These are phyloP conservation scores for Diaporthe vexans DNA, from an alignment of 2,329 filamentous ascomycete species.

Conservation along the genomic window DNA sequence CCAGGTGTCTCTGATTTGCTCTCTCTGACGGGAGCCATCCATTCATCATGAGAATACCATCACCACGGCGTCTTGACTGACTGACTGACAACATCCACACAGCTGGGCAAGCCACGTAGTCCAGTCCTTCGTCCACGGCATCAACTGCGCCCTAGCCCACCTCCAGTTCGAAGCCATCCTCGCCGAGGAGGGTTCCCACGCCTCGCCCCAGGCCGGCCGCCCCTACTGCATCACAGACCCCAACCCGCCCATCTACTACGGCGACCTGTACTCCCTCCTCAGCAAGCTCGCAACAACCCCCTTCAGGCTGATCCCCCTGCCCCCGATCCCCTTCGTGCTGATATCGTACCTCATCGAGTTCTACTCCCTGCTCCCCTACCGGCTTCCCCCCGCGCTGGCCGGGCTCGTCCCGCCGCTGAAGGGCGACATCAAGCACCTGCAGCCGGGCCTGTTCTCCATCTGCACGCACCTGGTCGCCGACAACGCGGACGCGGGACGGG, in stretches of 20 bases:
- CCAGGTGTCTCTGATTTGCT: background rate
- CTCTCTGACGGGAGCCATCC: background rate
- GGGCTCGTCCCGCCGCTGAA: constrained; percentile 50
- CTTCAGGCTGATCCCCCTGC: constrained; percentile 51
- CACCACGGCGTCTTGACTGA: no score
- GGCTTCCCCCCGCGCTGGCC: constrained; percentile 46
- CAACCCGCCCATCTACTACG: constrained; percentile 56
- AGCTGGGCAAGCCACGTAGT: constrained; percentile 57
- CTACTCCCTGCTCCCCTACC: constrained; percentile 51
- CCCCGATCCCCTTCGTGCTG: constrained; percentile 53
- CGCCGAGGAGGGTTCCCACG: constrained; percentile 44
- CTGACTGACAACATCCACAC: constrained; percentile 24
- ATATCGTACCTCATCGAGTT: constrained; percentile 54
- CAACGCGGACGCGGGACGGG: constrained; percentile 50
- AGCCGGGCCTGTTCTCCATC: constrained; percentile 58
- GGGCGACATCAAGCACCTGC: constrained; percentile 54
- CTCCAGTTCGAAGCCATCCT: constrained; percentile 58
- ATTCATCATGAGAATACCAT: background rate
- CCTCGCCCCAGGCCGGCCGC: constrained; percentile 52
- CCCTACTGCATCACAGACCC: constrained; percentile 59
- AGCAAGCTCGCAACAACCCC: constrained; percentile 52
- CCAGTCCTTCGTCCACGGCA: constrained; percentile 57
- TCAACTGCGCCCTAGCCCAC: constrained; percentile 58
- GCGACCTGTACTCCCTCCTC: constrained; percentile 54
- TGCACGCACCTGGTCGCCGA: constrained; percentile 56